Conservation (phyloP, 2,329 filamentous ascomycete species). For the Juglanconis sp. region DNA sequence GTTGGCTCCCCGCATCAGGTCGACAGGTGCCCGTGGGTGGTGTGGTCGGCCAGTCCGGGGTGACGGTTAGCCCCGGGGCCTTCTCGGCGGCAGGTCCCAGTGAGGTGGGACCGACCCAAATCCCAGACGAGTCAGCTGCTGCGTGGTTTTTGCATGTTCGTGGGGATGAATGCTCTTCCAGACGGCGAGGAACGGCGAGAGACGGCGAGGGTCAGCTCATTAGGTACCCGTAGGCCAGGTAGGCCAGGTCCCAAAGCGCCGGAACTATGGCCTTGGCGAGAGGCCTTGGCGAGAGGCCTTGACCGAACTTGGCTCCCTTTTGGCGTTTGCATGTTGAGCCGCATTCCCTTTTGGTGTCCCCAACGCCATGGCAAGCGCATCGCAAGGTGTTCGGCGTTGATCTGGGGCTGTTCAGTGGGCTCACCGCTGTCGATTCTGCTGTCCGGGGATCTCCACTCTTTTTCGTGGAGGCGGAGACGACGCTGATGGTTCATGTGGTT, state of each 20-base stretch:
- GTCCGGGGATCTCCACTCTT: conserved; percentile 17
- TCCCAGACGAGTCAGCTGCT: conserved; percentile 14
- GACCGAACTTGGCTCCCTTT: conserved; percentile 1
- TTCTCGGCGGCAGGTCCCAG: conserved; percentile 15
- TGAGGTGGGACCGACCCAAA: conserved; percentile 4
- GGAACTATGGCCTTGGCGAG: conserved; percentile 2
- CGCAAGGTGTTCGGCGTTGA: neutral
- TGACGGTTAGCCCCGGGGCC: conserved; percentile 9
- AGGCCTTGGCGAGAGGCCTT: conserved; percentile 11
- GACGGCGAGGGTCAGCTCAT: too few species aligned
- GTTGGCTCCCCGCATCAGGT: neutral
- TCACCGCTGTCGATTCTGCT: neutral
- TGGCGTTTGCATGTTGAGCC: conserved; percentile 11
- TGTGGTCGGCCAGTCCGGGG: conserved; percentile 4
- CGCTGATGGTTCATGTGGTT: too few species aligned
- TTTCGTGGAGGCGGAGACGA: conserved; percentile 8
- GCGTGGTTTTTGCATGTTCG: neutral
- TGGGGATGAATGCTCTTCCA: conserved; percentile 8
- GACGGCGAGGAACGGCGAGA: neutral
- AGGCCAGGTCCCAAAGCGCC: neutral
- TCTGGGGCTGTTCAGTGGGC: neutral
- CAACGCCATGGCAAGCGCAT: neutral
- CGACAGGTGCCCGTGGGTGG: conserved; percentile 11
- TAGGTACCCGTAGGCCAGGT: neutral
- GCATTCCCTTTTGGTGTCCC: neutral